These are phyloP conservation scores for Rasamsonia emersonii DNA, from an alignment of 2,329 filamentous ascomycete species.

Conservation along the genomic window DNA sequence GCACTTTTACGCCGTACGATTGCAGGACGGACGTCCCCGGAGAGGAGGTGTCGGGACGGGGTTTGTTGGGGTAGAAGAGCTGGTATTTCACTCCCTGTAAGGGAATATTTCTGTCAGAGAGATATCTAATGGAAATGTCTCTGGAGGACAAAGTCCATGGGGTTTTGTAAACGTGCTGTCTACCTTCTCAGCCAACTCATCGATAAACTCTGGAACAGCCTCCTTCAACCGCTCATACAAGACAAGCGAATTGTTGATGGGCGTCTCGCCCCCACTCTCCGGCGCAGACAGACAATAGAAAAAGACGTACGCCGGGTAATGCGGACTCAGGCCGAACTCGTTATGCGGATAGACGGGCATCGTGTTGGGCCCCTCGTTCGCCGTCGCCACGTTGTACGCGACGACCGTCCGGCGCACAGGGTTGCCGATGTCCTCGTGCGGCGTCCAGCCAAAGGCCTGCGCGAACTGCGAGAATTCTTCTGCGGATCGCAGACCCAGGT, in stretches of 20 bases:
- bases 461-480: slow-evolving; percentile 42
- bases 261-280: slow-evolving; percentile 31
- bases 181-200: slow-evolving; percentile 36
- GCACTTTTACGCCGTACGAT: too few species aligned
- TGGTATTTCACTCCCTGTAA: too few species aligned
- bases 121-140: too few species aligned
- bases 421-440: slow-evolving; percentile 46
- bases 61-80: too few species aligned
- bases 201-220: slow-evolving; percentile 42
- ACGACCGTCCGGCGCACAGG: slow-evolving; percentile 39
- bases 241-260: slow-evolving; percentile 42
- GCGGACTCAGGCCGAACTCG: slow-evolving; percentile 44
- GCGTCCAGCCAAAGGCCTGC: slow-evolving; percentile 40
- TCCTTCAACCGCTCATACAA: slow-evolving; percentile 37
- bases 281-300: slow-evolving; percentile 34
- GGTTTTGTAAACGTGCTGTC: too few species aligned
- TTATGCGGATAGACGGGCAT: slow-evolving; percentile 45
- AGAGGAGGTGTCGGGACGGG: too few species aligned
- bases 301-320: slow-evolving; percentile 45
- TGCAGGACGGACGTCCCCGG: too few species aligned
- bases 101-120: too few species aligned
- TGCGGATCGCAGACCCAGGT: slow-evolving; percentile 17
- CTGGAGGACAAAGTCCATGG: too few species aligned
- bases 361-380: slow-evolving; percentile 42
- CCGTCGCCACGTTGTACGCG: slow-evolving; percentile 39